Conservation (phyloP, 148 eudicot species). For the Chenopodium suecicum region DNA sequence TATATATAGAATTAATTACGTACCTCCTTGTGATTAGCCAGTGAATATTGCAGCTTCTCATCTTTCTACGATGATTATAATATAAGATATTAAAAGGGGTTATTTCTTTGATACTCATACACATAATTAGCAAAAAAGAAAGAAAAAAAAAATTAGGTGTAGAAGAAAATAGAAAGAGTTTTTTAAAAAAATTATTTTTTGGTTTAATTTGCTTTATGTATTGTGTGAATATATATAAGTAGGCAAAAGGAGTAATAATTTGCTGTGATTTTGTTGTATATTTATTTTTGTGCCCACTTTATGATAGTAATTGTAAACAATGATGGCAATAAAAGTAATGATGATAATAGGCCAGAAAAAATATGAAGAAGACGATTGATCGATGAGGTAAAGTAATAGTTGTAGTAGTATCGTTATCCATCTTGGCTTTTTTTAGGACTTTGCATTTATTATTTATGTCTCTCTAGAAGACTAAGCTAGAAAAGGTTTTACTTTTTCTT, state of each 20-base stretch:
- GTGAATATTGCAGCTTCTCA: conserved; percentile 20
- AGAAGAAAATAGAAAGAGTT: background rate
- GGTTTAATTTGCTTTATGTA: background rate
- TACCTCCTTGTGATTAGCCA: conserved; percentile 30
- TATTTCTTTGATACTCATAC: conserved; percentile 10
- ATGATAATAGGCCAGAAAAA: conserved; percentile 33
- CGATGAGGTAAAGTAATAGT: background rate
- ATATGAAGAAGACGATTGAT: conserved; percentile 7
- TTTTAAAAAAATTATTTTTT: background rate
- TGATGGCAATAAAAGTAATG: conserved; percentile 48
- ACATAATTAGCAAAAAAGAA: conserved; percentile 19
- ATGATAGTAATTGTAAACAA: conserved; percentile 24
- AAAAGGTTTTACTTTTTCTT: no score
- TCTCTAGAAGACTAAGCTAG: background rate
- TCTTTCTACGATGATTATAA: conserved; percentile 15
- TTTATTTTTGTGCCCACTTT: conserved; percentile 8
- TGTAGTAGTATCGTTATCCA: background rate
- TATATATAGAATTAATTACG: background rate
- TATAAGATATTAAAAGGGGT: conserved; percentile 11
- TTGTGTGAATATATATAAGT: background rate
- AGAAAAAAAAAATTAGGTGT: no score
- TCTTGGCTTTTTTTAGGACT: background rate
- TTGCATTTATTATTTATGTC: conserved; percentile 5
- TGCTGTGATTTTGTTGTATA: background rate
- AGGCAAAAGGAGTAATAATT: background rate